Evolutionary conservation across 208 protist species (phyloP), one percentile per base, ranked within the genome.

Genomic region (Lotmaria passim): DNA sequence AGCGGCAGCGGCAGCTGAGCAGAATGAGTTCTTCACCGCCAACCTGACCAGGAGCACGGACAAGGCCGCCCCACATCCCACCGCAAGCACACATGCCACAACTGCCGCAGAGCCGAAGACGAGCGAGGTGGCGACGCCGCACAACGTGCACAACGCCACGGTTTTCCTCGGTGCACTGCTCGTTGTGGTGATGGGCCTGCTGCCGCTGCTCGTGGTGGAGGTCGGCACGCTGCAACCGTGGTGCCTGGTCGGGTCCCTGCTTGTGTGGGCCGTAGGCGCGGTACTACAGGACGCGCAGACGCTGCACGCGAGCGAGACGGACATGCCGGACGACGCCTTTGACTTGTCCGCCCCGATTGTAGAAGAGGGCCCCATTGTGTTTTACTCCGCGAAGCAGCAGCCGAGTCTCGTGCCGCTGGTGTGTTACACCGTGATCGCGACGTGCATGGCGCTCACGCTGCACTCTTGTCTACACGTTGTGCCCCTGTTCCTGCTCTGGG

Each of bases 181-280:
- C 4, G 30, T 75, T 8, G 73, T 75, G 6, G 0, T 73, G 3
- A 31, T 55, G 11, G 69, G 65, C 10, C 17, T 89, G 0, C 21
- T 85, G 56, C 84, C 84, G 23, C 50, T 82, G 15, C 70, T 86
- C 2, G 69, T 75, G 21, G 15, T 89, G 36, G 84, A 89, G 62
- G n/a, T 84, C 43, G 31, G 65, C 50, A 78, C 78, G 11, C 39
- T 83, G 47, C 47, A 73, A 57, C 79, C 83, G 31, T 75, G 63
- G 50, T 79, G 61, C 43, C 51, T 74, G 36, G 65, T 41, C 12
- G 69, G 60, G 12, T 53, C 52, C 0, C 58, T 78, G 1, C 43
- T 87, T 26, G 41, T 87, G 6, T 69, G 53, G 47, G 46, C 63
- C 0, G 23, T 83, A 10, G 51, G 64, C 36, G 43, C 36, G 1